Evolutionary conservation across 768 basidiomycete genomes (phyloP).

Genomic region (Suillus subalutaceus): DNA sequence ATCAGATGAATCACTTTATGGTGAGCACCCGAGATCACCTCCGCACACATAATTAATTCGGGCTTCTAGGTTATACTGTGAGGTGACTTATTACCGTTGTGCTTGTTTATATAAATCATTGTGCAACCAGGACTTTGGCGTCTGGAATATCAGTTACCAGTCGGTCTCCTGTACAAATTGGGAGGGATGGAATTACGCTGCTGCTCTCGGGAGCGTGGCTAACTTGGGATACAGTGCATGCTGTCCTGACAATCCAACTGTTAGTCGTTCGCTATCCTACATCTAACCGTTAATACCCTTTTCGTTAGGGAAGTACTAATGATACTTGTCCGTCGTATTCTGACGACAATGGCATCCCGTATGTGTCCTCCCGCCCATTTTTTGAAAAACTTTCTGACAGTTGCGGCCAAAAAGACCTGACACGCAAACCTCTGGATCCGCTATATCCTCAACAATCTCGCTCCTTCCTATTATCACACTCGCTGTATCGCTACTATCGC

Average conservation of each 20-base stretch:
- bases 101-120: not conserved
- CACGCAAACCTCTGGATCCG: slow-evolving; percentile 1
- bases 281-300: not conserved
- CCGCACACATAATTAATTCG: slow-evolving; percentile 27
- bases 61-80: slow-evolving; percentile 41
- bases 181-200: slow-evolving; percentile 58
- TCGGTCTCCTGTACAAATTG: slow-evolving; percentile 67
- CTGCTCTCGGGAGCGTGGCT: slow-evolving; percentile 70
- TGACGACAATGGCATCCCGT: slow-evolving; percentile 67
- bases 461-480: slow-evolving; percentile 1
- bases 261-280: slow-evolving; percentile 29
- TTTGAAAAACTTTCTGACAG: not conserved
- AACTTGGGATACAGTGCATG: slow-evolving; percentile 62
- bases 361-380: slow-evolving; percentile 28
- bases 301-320: slow-evolving; percentile 42
- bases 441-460: not conserved
- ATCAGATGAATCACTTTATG: slow-evolving; percentile 66
- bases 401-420: slow-evolving; percentile 2
- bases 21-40: slow-evolving; percentile 32
- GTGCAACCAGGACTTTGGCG: slow-evolving; percentile 70
- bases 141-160: slow-evolving; percentile 82
- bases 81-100: slow-evolving; percentile 15
- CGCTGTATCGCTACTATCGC: not conserved
- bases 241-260: slow-evolving; percentile 72
- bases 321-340: slow-evolving; percentile 74